Conservation (phyloP, 139 green algal species). For the Coelastrella sp. region DNA sequence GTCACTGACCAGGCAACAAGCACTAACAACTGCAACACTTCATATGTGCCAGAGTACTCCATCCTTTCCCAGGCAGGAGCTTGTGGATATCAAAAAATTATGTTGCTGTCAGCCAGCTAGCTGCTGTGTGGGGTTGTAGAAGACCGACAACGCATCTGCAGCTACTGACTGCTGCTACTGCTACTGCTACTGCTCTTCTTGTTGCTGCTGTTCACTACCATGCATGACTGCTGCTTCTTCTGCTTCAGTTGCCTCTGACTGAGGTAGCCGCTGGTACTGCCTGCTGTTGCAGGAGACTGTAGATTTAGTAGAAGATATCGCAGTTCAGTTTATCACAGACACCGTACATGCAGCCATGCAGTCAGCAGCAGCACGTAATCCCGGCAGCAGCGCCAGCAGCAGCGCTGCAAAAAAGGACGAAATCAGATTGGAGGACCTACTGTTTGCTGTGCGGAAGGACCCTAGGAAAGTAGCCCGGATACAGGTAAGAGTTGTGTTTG, state of each 20-base stretch:
- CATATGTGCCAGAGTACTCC: too few relatives aligned
- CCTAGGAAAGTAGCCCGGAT: slow-evolving; percentile 43
- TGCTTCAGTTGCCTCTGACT: not conserved
- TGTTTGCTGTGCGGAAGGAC: slow-evolving; percentile 33
- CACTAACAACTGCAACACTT: too few relatives aligned
- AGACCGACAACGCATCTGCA: not conserved
- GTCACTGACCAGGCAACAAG: too few relatives aligned
- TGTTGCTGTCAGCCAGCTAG: not conserved
- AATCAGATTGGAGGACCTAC: slow-evolving; percentile 24
- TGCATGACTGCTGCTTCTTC: not conserved
- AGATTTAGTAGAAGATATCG: slow-evolving; percentile 35
- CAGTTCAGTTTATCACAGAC: slow-evolving; percentile 23
- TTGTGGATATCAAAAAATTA: too few relatives aligned
- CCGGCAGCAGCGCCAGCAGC: slow-evolving; percentile 1
- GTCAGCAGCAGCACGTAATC: slow-evolving; percentile 10
- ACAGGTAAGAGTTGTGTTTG: not conserved
- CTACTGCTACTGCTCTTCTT: not conserved
- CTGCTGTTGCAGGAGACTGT: slow-evolving; percentile 23
- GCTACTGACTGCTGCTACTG: not conserved
- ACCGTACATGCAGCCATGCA: slow-evolving; percentile 31
- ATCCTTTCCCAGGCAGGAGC: too few relatives aligned
- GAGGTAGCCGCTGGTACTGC: not conserved
- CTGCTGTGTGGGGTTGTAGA: not conserved
- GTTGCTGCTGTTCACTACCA: not conserved
- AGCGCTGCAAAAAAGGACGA: slow-evolving; percentile 6